phyloP scores from a whole-genome alignment of 495 filamentous ascomycete species.

The Lasiosphaeriaceae sp. region DNA sequence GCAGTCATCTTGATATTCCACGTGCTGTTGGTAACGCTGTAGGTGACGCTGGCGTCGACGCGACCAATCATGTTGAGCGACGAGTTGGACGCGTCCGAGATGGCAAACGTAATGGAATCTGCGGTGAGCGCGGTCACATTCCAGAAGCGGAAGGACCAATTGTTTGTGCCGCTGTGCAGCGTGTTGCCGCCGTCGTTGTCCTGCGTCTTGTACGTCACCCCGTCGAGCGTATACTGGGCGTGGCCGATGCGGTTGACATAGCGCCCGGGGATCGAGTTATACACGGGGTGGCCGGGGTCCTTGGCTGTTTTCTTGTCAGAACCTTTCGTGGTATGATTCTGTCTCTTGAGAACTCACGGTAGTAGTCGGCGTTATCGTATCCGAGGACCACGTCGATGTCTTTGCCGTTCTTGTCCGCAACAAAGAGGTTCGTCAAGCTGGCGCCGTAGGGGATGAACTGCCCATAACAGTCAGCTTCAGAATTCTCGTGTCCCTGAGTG shows the following conservation, averaged over 20 bases:
- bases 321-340: too few species aligned
- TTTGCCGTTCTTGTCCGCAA: slow-evolving; percentile 52
- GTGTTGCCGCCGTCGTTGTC: slow-evolving; percentile 56
- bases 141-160: slow-evolving; percentile 54
- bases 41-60: slow-evolving; percentile 70
- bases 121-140: slow-evolving; percentile 52
- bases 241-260: slow-evolving; percentile 57
- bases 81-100: slow-evolving; percentile 61
- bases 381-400: slow-evolving; percentile 52
- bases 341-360: too few species aligned
- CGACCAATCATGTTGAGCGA: slow-evolving; percentile 69
- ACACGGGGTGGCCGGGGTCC: slow-evolving; percentile 48
- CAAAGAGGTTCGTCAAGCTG: slow-evolving; percentile 54
- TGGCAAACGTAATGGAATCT: slow-evolving; percentile 74
- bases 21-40: slow-evolving; percentile 49
- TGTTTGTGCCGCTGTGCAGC: slow-evolving; percentile 57
- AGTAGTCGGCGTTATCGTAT: slow-evolving; percentile 48
- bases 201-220: slow-evolving; percentile 44
- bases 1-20: slow-evolving; percentile 55
- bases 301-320: slow-evolving; percentile 25
- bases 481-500: slow-evolving; percentile 8
- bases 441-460: slow-evolving; percentile 56
- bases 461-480: neutral
- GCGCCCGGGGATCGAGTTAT: slow-evolving; percentile 50
- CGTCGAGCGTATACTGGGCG: slow-evolving; percentile 49